These are phyloP conservation scores for Fraxinus velutina DNA, from an alignment of 305 asterid genomes.

Conservation along the genomic window DNA sequence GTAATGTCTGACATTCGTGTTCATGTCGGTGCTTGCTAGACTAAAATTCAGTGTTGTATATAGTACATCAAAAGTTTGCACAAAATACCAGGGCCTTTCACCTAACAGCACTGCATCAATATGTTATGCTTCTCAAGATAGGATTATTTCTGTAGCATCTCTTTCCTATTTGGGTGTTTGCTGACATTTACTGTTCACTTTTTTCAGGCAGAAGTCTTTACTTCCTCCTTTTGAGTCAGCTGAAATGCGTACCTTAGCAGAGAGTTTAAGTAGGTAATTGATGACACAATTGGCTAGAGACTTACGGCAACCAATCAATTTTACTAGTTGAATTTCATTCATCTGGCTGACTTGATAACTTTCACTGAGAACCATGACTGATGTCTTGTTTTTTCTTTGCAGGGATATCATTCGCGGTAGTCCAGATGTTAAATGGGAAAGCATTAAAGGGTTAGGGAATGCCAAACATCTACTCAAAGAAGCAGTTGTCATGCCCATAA, in stretches of 20 bases:
- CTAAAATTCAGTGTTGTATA: not conserved
- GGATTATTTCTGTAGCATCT: slow-evolving; percentile 14
- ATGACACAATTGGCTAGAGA: slow-evolving; percentile 7
- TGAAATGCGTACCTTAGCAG: slow-evolving; percentile 84
- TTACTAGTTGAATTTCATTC: slow-evolving; percentile 16
- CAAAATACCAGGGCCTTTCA: slow-evolving; percentile 3
- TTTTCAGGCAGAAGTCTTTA: slow-evolving; percentile 68
- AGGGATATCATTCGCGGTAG: slow-evolving; percentile 94
- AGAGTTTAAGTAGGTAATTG: slow-evolving; percentile 81
- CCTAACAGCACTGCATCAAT: not conserved
- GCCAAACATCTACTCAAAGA: slow-evolving; percentile 89
- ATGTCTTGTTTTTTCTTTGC: slow-evolving; percentile 28
- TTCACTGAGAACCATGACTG: not conserved
- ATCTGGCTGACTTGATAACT: slow-evolving; percentile 13
- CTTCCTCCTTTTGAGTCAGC: slow-evolving; percentile 92
- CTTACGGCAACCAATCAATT: not conserved
- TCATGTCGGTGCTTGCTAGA: not conserved
- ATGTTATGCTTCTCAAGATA: not conserved
- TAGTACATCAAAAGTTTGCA: not conserved
- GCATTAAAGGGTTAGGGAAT: slow-evolving; percentile 82
- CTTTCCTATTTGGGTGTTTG: slow-evolving; percentile 7
- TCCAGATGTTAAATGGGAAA: slow-evolving; percentile 91
- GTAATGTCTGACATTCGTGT: not conserved
- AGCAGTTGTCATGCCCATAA: slow-evolving; percentile 97
- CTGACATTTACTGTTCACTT: slow-evolving; percentile 28